phyloP scores from a whole-genome alignment of 176 grass and related monocot genomes.

The Oryza punctata region DNA sequence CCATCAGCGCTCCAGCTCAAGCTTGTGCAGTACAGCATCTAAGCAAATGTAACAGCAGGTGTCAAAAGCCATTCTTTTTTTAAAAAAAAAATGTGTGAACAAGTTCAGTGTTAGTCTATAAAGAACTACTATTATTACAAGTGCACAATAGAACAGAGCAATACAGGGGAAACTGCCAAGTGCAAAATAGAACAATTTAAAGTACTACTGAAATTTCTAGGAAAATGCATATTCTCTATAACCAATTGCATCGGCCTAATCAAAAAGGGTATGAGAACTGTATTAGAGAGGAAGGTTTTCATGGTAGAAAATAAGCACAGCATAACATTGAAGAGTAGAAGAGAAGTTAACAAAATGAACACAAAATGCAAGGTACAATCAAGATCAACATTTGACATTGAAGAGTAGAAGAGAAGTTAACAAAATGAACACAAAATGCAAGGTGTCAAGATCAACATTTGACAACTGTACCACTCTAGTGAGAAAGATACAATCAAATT shows the following conservation, averaged over 20 bases:
- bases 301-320: background rate
- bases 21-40: constrained; percentile 72
- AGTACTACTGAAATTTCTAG: background rate
- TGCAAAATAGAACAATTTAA: background rate
- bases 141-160: background rate
- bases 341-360: too few relatives aligned
- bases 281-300: background rate
- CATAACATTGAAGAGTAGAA: background rate
- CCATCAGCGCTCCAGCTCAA: constrained; percentile 73
- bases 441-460: background rate
- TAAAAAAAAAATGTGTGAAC: background rate
- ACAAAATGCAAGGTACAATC: background rate
- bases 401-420: too few relatives aligned
- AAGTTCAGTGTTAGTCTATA: background rate
- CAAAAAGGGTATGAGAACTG: background rate
- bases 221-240: background rate
- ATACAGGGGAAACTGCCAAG: background rate
- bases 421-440: background rate
- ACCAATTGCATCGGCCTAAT: too few relatives aligned
- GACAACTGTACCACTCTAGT: too few relatives aligned
- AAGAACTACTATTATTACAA: background rate
- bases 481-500: too few relatives aligned
- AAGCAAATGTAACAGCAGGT: background rate
- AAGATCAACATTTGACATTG: background rate
- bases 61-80: background rate